Evolutionary conservation across 192 early-diverging fungal genomes (phyloP), one percentile per base, ranked within the genome.

Genomic region (Rhizoclosmatium globosum): DNA sequence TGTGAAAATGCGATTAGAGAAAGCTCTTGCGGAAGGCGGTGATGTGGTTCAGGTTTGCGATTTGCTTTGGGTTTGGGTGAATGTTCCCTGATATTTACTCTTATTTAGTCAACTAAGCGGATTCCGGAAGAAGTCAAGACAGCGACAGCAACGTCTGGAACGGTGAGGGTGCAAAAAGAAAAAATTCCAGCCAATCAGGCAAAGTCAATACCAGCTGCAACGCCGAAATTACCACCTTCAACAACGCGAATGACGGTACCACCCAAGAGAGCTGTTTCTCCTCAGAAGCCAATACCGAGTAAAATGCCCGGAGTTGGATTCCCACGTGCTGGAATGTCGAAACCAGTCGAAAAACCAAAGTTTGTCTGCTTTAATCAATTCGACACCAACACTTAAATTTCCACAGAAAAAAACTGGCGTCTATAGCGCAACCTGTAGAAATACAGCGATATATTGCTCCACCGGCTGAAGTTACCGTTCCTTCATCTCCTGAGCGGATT

Each of bases 221-320:
- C 31, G 31, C 0, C 31, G 31, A 31, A 31, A 31, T 31, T 31
- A 0, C 31, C 31, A 31, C 31, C 31, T 31, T 31, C 31, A 31
- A 31, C 31, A 31, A 31, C 50, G 50, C 50, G 9, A 53, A 53
- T 13, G 50, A 17, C 6, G 17, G 17, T 13, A 53, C 9, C 6
- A 0, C 50, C 9, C 6, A 53, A 53, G 17, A 0, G 50, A 13
- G 17, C 50, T 53, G 17, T 53, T 53, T 53, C 50, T 7, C 50
- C 50, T 13, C 9, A 53, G 50, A 68, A 68, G 43, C 42, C 66
- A 13, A 21, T 42, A 13, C 0, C 66, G 15, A 47, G 9, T 45
- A 74, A 38, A 45, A 61, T 74, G 58, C 72, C 72, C 9, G 72
- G 72, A 11, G 45, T 62, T 2, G 43, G 72, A 42, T 74, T 74